Evolutionary conservation across 306 rosid species (phyloP).

Genomic region (Vigna radiata): DNA sequence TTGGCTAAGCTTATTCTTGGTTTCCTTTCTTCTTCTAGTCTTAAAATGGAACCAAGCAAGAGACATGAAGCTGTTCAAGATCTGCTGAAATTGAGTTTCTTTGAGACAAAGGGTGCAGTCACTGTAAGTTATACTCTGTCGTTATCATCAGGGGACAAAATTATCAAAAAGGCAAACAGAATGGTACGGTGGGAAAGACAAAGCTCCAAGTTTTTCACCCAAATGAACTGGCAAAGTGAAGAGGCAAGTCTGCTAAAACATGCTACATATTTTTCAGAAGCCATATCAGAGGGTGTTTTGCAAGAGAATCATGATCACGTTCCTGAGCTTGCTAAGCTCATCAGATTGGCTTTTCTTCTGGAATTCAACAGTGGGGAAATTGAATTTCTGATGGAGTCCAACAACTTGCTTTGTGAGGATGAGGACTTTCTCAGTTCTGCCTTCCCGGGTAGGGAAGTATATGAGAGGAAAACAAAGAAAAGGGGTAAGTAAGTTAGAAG

Average conservation of each 20-base stretch:
- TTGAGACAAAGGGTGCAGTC: constrained; percentile 53
- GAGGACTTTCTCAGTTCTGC: constrained; percentile 57
- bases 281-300: constrained; percentile 62
- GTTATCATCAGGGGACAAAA: constrained; percentile 45
- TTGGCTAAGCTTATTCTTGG: constrained; percentile 69
- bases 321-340: constrained; percentile 60
- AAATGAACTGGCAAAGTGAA: constrained; percentile 45
- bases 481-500: too few species aligned
- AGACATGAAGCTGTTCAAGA: constrained; percentile 63
- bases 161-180: constrained; percentile 45
- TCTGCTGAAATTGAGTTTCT: constrained; percentile 53
- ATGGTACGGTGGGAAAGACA: constrained; percentile 58
- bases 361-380: constrained; percentile 64
- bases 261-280: constrained; percentile 69
- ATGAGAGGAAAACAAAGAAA: too few species aligned
- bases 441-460: constrained; percentile 18
- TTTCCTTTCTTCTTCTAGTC: constrained; percentile 64
- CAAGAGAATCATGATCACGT: constrained; percentile 61
- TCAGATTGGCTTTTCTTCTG: constrained; percentile 63
- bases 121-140: constrained; percentile 54
- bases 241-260: constrained; percentile 47
- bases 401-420: constrained; percentile 70
- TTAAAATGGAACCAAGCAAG: constrained; percentile 60
- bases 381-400: constrained; percentile 67
- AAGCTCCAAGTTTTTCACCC: constrained; percentile 49